phyloP scores from a whole-genome alignment of 2,329 filamentous ascomycete species.

The Aspergillus nomiae region DNA sequence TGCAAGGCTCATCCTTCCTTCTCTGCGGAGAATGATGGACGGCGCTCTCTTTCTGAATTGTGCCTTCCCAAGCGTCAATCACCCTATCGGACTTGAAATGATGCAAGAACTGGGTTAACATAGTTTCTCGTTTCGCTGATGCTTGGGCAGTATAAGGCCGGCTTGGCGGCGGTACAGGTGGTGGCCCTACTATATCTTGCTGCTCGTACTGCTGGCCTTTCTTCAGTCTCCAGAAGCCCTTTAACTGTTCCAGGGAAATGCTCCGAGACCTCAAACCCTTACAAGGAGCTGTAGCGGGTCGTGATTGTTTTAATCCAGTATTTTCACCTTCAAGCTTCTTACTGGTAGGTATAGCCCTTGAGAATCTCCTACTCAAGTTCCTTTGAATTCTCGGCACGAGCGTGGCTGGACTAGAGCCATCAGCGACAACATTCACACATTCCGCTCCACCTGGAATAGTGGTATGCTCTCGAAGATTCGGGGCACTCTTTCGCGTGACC shows the following conservation, averaged over 20 bases:
- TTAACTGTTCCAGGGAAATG: slow-evolving; percentile 31
- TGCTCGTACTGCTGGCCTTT: slow-evolving; percentile 18
- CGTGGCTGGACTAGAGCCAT: slow-evolving; percentile 13
- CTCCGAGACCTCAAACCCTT: slow-evolving; percentile 26
- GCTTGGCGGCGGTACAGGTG: slow-evolving; percentile 13
- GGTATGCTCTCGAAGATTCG: slow-evolving; percentile 18
- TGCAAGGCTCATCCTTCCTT: slow-evolving; percentile 30
- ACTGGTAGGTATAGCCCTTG: slow-evolving; percentile 20
- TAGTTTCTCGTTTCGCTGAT: slow-evolving; percentile 24
- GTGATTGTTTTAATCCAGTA: slow-evolving; percentile 8
- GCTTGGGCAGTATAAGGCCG: slow-evolving; percentile 9
- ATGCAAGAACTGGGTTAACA: slow-evolving; percentile 36
- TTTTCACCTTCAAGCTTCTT: slow-evolving; percentile 24
- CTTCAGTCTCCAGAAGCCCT: slow-evolving; percentile 19
- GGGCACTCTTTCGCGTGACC: slow-evolving; percentile 19
- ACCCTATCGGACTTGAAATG: slow-evolving; percentile 39
- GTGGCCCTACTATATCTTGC: slow-evolving; percentile 12
- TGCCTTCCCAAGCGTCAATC: slow-evolving; percentile 33
- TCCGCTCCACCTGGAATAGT: slow-evolving; percentile 21
- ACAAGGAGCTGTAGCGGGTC: slow-evolving; percentile 32
- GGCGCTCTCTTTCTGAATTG: slow-evolving; percentile 23
- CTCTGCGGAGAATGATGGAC: slow-evolving; percentile 16
- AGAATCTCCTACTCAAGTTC: slow-evolving; percentile 27
- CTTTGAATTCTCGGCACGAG: slow-evolving; percentile 20
- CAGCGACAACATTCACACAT: slow-evolving; percentile 25